A percentile compares a stretch with the other conserved stretches of the same genome.
These are phyloP conservation scores for Telfairia occidentalis DNA, from an alignment of 331 rosid genomes.

Conservation along the genomic window DNA sequence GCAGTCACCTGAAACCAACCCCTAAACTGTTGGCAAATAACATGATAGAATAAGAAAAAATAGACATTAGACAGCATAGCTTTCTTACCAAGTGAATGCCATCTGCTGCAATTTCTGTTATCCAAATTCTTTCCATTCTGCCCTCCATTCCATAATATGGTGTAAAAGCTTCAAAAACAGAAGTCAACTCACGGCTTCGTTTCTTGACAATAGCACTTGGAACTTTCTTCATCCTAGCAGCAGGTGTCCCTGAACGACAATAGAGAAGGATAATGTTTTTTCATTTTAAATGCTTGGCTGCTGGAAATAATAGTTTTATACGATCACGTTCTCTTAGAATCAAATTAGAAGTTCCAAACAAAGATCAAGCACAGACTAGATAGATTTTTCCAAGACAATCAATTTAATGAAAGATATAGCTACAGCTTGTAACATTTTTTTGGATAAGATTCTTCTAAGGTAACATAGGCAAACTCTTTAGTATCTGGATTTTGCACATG, in stretches of 20 bases:
- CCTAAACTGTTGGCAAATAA: not conserved
- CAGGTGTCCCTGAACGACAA: constrained; percentile 67
- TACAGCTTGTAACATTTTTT: too few relatives aligned
- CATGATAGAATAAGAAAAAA: not conserved
- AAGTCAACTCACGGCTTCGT: constrained; percentile 89
- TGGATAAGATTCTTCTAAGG: not conserved
- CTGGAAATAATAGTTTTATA: not conserved
- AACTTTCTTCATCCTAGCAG: constrained; percentile 94
- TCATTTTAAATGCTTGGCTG: not conserved
- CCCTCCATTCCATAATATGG: constrained; percentile 89
- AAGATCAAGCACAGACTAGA: not conserved
- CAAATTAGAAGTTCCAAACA: not conserved
- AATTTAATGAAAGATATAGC: not conserved
- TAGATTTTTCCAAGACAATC: not conserved
- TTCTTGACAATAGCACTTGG: constrained; percentile 79
- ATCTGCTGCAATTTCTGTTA: constrained; percentile 83
- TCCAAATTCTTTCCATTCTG: constrained; percentile 87
- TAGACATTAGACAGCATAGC: not conserved
- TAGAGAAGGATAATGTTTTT: not conserved
- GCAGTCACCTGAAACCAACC: not conserved
- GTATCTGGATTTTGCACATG: not conserved
- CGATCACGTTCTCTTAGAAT: not conserved
- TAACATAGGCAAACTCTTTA: not conserved
- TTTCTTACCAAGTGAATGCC: constrained; percentile 72
- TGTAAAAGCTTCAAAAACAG: constrained; percentile 73